Base-by-base conservation (phyloP, 106 monocot species). In the Agapanthus africanus region DNA sequence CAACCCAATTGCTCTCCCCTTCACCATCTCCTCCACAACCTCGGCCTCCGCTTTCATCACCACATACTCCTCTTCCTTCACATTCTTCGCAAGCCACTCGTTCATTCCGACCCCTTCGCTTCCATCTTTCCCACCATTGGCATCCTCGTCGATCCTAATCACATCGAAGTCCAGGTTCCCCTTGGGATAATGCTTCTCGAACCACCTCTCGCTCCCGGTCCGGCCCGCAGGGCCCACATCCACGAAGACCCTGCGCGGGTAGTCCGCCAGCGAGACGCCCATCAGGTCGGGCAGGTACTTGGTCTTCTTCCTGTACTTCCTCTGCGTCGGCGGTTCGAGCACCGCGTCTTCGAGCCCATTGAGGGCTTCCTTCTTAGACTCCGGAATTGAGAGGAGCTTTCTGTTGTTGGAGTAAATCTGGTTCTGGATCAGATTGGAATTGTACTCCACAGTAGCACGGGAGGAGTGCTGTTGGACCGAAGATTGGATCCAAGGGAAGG, bases 31-130 rank as follows among this genome's bases (percentile, higher is more conserved):
- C 77, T 88, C 88, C 67, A 85, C 85, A 40, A 56, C 85, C 35
- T 74, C 88, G 8, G 79, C 88, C 80, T 83, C 85, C 19, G 88
- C 91, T 63, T 87, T 91, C 91, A 91, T 78, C 72, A 87, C 91
- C 40, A 91, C 87, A 40, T 82, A 91, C 27, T 91, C 91, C 69
- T 87, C 91, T 64, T 81, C 75, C 54, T 66, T 74, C 67, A 85
- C 75, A 41, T 87, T 87, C 70, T 50, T 67, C 60, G 63, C 33
- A 52, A 87, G 35, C 91, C 91, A 91, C 51, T 77, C 79, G 40
- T 77, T 32, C 21, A 82, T 73, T 61, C 82, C 56, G 21, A 67
- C 25, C 1, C 70, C 33, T 0, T 37, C 2, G 21, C 49, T 44
- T 9, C 67, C 69, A 7, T 73, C 33, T 0, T 37, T 0, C n/a